These are phyloP conservation scores for Podosphaera leucotricha DNA, from an alignment of 2,329 filamentous ascomycete species.

Conservation along the genomic window DNA sequence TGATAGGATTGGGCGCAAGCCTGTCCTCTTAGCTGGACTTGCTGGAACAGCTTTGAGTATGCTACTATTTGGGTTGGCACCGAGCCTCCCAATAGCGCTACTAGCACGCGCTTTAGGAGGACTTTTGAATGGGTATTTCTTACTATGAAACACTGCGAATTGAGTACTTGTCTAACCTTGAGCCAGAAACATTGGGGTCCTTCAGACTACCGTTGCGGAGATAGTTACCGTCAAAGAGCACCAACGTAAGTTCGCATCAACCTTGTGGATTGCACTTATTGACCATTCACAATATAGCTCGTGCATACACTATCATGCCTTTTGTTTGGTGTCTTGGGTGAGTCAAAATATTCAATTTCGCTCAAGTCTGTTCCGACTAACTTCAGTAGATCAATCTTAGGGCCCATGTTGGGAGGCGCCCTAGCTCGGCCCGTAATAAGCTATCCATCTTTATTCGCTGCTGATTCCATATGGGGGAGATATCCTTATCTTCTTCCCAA, in stretches of 20 bases:
- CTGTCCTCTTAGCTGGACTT: constrained; percentile 72
- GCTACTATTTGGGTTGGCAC: constrained; percentile 74
- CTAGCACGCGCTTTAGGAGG: constrained; percentile 76
- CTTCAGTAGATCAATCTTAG: constrained; percentile 52
- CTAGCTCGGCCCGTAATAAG: constrained; percentile 68
- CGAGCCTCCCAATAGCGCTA: constrained; percentile 58
- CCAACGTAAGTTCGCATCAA: constrained; percentile 41
- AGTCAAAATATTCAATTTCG: constrained; percentile 12
- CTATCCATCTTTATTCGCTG: constrained; percentile 50
- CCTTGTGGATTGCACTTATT: constrained; percentile 2
- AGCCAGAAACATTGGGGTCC: constrained; percentile 66
- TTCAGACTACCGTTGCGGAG: constrained; percentile 88
- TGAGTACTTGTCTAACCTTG: constrained; percentile 3
- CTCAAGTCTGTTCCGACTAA: not conserved
- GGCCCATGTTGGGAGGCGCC: constrained; percentile 73
- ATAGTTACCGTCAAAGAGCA: constrained; percentile 83
- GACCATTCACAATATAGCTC: constrained; percentile 27
- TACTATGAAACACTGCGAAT: not conserved
- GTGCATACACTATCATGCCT: constrained; percentile 92
- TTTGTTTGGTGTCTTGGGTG: constrained; percentile 92
- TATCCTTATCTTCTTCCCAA: constrained; percentile 88
- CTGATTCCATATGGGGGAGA: constrained; percentile 55
- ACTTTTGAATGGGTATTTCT: constrained; percentile 62
- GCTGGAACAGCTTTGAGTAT: constrained; percentile 83
- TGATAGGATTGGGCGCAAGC: constrained; percentile 79